These are phyloP conservation scores for Suhomyces ambrosiae DNA, from an alignment of 1,139 yeast genomes.

Conservation along the genomic window DNA sequence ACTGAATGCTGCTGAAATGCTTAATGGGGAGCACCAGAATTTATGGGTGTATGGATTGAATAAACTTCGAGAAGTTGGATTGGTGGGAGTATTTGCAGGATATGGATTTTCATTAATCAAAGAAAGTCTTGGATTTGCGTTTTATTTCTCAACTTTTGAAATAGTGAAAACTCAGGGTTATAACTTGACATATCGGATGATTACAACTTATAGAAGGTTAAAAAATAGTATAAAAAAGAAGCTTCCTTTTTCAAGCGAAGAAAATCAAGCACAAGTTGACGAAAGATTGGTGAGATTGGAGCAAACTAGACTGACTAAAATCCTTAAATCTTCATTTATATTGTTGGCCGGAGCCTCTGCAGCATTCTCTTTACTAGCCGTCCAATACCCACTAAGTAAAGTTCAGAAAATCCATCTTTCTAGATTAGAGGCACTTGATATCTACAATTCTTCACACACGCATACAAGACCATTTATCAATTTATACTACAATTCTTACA, in stretches of 20 bases:
- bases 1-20: constrained; percentile 71
- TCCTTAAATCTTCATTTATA: constrained; percentile 69
- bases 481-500: constrained; percentile 67
- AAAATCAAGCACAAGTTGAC: constrained; percentile 29
- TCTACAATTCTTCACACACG: constrained; percentile 50
- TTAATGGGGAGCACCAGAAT: constrained; percentile 68
- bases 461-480: constrained; percentile 43
- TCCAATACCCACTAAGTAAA: constrained; percentile 82
- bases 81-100: constrained; percentile 88
- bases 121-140: constrained; percentile 85
- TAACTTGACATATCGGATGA: constrained; percentile 57
- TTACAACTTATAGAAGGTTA: constrained; percentile 54
- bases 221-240: constrained; percentile 27
- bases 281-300: constrained; percentile 34
- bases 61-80: constrained; percentile 73
- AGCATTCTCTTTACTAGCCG: constrained; percentile 70
- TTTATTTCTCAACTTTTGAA: constrained; percentile 84
- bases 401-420: constrained; percentile 79
- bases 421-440: constrained; percentile 77
- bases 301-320: constrained; percentile 46
- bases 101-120: constrained; percentile 73
- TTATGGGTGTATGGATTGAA: constrained; percentile 75
- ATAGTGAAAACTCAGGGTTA: constrained; percentile 71
- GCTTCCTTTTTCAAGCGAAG: constrained; percentile 24
- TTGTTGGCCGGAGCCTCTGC: constrained; percentile 90